These are phyloP conservation scores for Suillus discolor DNA, from an alignment of 768 basidiomycete species.

Conservation along the genomic window DNA sequence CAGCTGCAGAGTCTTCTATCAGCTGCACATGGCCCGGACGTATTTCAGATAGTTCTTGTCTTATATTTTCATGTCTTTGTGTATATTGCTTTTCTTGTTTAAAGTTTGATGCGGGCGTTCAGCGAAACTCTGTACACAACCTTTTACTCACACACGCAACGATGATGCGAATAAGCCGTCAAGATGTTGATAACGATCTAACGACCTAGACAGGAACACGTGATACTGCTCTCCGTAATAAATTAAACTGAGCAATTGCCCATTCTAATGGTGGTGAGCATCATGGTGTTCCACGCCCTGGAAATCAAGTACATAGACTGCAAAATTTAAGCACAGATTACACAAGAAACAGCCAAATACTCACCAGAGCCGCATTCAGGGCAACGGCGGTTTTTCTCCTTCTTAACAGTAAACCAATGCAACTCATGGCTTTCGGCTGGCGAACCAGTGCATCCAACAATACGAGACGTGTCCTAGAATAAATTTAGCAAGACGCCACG, in stretches of 20 bases:
- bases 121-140: neutral
- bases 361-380: conserved; percentile 91
- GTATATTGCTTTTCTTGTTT: neutral
- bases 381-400: conserved; percentile 78
- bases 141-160: neutral
- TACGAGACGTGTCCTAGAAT: conserved; percentile 72
- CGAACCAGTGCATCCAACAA: conserved; percentile 92
- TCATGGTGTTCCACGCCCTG: conserved; percentile 58
- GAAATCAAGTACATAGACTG: conserved; percentile 78
- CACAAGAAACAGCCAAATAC: conserved; percentile 27
- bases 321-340: conserved; percentile 11
- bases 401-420: conserved; percentile 74
- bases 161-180: neutral
- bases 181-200: neutral
- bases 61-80: neutral
- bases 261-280: conserved; percentile 46
- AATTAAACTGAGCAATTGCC: neutral
- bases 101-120: neutral
- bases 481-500: conserved; percentile 4
- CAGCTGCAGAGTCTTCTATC: neutral
- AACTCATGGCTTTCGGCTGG: conserved; percentile 96
- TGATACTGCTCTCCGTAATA: neutral
- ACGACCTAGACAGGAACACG: neutral
- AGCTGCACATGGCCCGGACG: too few species aligned
- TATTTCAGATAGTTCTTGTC: neutral